Base-by-base conservation (phyloP, 139 green algal species). In the Tetradesmus obliquus region DNA sequence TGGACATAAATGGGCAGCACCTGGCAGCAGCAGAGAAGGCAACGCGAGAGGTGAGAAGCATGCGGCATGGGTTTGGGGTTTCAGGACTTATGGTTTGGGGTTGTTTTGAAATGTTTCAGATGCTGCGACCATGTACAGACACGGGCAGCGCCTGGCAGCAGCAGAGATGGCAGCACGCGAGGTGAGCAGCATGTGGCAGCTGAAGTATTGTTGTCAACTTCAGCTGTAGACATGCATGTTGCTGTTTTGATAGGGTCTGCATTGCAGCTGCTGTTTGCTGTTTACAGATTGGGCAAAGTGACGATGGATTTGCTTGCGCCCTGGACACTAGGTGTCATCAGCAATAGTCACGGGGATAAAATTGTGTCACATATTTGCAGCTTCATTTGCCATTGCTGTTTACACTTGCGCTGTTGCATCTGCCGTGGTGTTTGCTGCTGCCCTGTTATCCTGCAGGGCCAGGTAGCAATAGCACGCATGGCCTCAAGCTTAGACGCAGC, bases 131-230 rank as follows among this genome's bases (percentile, higher is more conserved):
- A 15, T 12, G 7, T 6, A 55, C 22, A 76, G 54, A 10, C 84
- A 88, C 24, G 55, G 53, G 58, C 84, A 88, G 84, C 84, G 80
- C 69, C 58, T 88, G 9, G 84, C 66, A 57, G 22, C 84, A 79
- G 84, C 84, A 80, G 84, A 88, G 51, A 15, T 79, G 58, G 84
- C 84, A 57, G 84, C n/a, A n/a, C 72, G 55, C 10, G 58, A 88
- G 84, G 84, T 88, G 83, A 15, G 83, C 32, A 45, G 32, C 32
- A 45, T 45, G 32, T 45, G 32, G 32, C 32, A 45, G 32, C 32
- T 45, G 32, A 45, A 45, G 32, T 45, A 45, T 45, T 45, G 32
- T 45, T 45, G 32, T 45, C 32, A 45, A 45, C 32, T 45, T 45
- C 32, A 45, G 32, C 32, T 45, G 32, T 45, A 45, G 32, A 45